Evolutionary conservation across 78 protist genomes (phyloP).

Genomic region (Diacronema lutheri): DNA sequence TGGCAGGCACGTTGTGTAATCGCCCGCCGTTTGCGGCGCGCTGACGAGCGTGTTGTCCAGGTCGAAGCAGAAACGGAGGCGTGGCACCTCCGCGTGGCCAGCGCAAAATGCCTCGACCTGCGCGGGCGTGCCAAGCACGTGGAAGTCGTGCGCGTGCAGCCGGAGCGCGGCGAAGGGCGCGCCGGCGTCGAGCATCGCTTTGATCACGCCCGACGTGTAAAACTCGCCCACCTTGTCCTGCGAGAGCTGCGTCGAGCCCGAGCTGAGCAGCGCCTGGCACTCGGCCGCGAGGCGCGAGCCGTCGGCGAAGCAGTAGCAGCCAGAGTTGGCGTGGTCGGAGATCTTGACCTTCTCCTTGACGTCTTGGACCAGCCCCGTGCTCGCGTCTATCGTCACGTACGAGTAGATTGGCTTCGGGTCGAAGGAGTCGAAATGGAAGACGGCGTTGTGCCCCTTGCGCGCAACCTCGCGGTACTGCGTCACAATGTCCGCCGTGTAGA

Average conservation of each 20-base stretch:
- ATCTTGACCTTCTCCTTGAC: conserved; percentile 29
- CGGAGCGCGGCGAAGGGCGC: not conserved
- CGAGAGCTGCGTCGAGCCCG: conserved; percentile 7
- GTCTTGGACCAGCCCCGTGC: not conserved
- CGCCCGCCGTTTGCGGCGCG: not conserved
- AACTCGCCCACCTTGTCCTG: not conserved
- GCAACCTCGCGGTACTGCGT: not conserved
- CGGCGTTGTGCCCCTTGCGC: not conserved
- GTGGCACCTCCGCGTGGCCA: not conserved
- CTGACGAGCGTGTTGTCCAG: conserved; percentile 10
- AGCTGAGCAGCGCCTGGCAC: not conserved
- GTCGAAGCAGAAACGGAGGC: not conserved
- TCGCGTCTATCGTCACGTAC: not conserved
- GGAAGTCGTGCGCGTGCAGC: not conserved
- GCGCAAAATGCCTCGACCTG: not conserved
- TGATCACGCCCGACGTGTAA: conserved; percentile 24
- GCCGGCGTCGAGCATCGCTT: not conserved
- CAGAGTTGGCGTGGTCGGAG: conserved; percentile 20
- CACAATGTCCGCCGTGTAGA: conserved; percentile 17
- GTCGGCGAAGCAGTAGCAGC: conserved; percentile 2
- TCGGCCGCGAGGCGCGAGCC: not conserved
- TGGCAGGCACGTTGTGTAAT: conserved; percentile 2
- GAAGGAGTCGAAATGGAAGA: not conserved
- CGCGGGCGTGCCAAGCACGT: conserved; percentile 20
- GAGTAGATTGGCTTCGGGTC: conserved; percentile 21